Evolutionary conservation across 495 filamentous ascomycete species (phyloP).

Genomic region (Podospora anserina): DNA sequence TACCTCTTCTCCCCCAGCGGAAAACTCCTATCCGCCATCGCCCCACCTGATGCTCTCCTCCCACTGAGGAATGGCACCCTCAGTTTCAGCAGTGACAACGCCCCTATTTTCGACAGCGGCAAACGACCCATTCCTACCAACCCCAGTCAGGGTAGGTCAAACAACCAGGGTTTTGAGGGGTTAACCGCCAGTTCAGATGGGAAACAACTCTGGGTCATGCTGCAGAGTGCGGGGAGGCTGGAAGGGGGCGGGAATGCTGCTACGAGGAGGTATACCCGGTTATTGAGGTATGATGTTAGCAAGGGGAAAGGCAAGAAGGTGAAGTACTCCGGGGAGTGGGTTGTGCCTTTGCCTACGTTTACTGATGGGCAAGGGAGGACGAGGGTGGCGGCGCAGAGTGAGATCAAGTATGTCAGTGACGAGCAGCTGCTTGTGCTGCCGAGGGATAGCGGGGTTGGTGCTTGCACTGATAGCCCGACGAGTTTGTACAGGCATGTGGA

Average conservation of each 20-base stretch:
- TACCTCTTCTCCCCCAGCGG: constrained; percentile 61
- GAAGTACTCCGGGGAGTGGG: constrained; percentile 60
- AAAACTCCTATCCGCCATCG: constrained; percentile 62
- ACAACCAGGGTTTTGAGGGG: constrained; percentile 75
- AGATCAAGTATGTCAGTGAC: constrained; percentile 63
- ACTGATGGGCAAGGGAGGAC: constrained; percentile 36
- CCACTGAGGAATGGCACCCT: constrained; percentile 57
- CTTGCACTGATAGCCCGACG: constrained; percentile 49
- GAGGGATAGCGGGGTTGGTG: constrained; percentile 62
- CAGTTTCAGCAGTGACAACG: constrained; percentile 43
- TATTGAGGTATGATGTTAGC: constrained; percentile 56
- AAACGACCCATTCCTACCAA: constrained; percentile 43
- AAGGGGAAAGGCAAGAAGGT: constrained; percentile 38
- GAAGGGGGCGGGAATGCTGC: constrained; percentile 46
- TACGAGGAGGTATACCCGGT: constrained; percentile 53
- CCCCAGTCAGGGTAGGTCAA: constrained; percentile 61
- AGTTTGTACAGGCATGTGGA: constrained; percentile 72
- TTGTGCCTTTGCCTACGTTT: constrained; percentile 64
- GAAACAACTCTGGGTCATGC: constrained; percentile 61
- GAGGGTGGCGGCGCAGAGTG: constrained; percentile 65
- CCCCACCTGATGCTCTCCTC: constrained; percentile 64
- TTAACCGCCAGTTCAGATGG: constrained; percentile 63
- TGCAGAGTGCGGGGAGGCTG: constrained; percentile 65
- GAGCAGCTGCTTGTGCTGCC: constrained; percentile 67
- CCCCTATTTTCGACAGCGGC: constrained; percentile 58